A percentile compares a stretch with the other conserved stretches of the same genome.
Evolutionary conservation across 192 early-diverging fungal genomes (phyloP).

Genomic region (Backusella sp.): DNA sequence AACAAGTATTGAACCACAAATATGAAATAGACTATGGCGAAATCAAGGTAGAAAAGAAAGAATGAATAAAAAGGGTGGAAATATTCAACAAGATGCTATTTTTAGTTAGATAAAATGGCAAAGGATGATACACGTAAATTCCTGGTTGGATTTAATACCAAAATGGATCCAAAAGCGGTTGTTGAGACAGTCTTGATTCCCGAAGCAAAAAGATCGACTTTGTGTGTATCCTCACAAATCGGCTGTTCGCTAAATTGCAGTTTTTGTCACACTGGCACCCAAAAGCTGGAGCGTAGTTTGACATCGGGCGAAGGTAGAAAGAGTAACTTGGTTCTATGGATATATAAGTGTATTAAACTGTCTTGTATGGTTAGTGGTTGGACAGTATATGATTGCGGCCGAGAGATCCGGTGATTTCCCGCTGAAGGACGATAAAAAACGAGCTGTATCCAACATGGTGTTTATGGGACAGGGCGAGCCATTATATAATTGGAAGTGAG

Average conservation of each 20-base stretch:
- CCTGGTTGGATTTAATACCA: slow-evolving; percentile 52
- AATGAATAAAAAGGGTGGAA: background rate
- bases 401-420: slow-evolving; percentile 63
- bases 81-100: background rate
- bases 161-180: slow-evolving; percentile 50
- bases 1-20: slow-evolving; percentile 42
- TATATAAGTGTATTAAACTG: background rate
- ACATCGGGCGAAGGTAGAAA: slow-evolving; percentile 60
- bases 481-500: slow-evolving; percentile 74
- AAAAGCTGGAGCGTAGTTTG: slow-evolving; percentile 76
- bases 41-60: slow-evolving; percentile 39
- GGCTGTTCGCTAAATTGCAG: slow-evolving; percentile 84
- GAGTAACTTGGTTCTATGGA: background rate
- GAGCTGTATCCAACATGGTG: slow-evolving; percentile 77
- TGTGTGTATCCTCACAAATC: slow-evolving; percentile 82
- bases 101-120: slow-evolving; percentile 46
- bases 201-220: slow-evolving; percentile 59
- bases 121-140: slow-evolving; percentile 62
- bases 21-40: slow-evolving; percentile 60
- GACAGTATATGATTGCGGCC: slow-evolving; percentile 68
- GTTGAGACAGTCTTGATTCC: slow-evolving; percentile 84
- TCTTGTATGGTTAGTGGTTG: slow-evolving; percentile 40
- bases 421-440: slow-evolving; percentile 35
- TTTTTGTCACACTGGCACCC: slow-evolving; percentile 93
- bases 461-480: slow-evolving; percentile 96